Percentiles rank a stretch among this genome's conserved stretches.
phyloP scores from a whole-genome alignment of 106 monocot genomes.

The Xerophyta viscosa region DNA sequence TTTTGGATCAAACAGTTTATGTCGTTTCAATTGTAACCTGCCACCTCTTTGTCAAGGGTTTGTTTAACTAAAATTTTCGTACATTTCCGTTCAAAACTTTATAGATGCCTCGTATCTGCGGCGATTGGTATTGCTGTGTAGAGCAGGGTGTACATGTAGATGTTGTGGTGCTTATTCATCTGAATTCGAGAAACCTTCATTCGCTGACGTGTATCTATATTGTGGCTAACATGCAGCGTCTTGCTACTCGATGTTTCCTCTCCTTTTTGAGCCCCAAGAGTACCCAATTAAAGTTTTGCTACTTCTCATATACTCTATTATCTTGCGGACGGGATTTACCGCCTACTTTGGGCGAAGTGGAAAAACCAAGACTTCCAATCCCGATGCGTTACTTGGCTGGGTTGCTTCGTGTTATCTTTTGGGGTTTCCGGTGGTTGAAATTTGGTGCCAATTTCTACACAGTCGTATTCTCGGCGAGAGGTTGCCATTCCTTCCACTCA shows the following conservation, averaged over 20 bases:
- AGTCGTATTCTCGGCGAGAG: conserved; percentile 40
- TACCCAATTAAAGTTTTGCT: conserved; percentile 76
- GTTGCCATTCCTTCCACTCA: conserved; percentile 82
- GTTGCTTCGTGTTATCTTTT: conserved; percentile 38
- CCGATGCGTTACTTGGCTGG: conserved; percentile 31
- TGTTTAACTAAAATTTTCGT: no score
- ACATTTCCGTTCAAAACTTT: no score
- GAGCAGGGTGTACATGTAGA: no score
- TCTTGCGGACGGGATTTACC: conserved; percentile 56
- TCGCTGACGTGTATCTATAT: no score
- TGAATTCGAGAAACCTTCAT: no score
- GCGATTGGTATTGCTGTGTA: no score
- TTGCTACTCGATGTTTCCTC: conserved; percentile 91
- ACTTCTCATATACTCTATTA: conserved; percentile 29
- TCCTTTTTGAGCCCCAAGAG: conserved; percentile 77
- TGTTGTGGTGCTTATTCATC: no score
- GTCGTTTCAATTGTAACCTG: no score
- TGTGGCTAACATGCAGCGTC: conserved; percentile 60
- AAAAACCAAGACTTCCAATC: background rate
- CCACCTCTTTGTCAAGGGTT: no score
- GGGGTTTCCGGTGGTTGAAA: conserved; percentile 46
- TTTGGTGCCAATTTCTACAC: conserved; percentile 79
- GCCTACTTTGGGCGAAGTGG: conserved; percentile 26
- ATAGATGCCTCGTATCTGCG: no score
- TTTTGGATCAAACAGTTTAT: no score